Percentiles rank a stretch among this genome's conserved stretches.
Conservation (phyloP, 2,329 filamentous ascomycete species). For the Paramyrothecium sp. region DNA sequence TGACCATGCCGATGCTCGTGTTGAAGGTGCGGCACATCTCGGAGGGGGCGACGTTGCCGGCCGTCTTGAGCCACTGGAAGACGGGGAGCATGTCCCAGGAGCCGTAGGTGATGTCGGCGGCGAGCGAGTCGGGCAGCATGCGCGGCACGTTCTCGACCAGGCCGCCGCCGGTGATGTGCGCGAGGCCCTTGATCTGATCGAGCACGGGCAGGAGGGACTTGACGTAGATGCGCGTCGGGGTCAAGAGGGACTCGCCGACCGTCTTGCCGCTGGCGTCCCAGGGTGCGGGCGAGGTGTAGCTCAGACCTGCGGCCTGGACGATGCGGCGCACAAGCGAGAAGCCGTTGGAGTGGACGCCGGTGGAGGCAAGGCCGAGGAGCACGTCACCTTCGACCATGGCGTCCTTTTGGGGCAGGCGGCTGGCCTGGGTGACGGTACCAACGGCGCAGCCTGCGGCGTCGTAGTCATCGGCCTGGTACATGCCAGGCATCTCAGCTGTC, state of each 20-base stretch:
- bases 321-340: slow-evolving; percentile 96
- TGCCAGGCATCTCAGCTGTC: slow-evolving; percentile 97
- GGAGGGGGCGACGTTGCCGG: slow-evolving; percentile 65
- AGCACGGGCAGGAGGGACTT: slow-evolving; percentile 70
- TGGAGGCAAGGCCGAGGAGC: slow-evolving; percentile 80
- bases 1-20: slow-evolving; percentile 90
- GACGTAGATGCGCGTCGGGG: slow-evolving; percentile 93
- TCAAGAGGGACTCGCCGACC: slow-evolving; percentile 77
- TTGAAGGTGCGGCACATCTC: slow-evolving; percentile 97
- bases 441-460: slow-evolving; percentile 90
- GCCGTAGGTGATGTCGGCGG: slow-evolving; percentile 76
- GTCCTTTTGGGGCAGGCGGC: slow-evolving; percentile 72
- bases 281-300: slow-evolving; percentile 71
- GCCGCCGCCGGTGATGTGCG: slow-evolving; percentile 95
- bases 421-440: slow-evolving; percentile 70
- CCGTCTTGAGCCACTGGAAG: slow-evolving; percentile 80
- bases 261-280: slow-evolving; percentile 62
- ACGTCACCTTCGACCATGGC: slow-evolving; percentile 82
- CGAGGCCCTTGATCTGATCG: slow-evolving; percentile 80
- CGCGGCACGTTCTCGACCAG: slow-evolving; percentile 91
- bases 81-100: slow-evolving; percentile 76
- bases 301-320: slow-evolving; percentile 68
- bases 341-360: slow-evolving; percentile 91
- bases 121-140: slow-evolving; percentile 78
- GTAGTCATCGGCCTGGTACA: slow-evolving; percentile 87